Conservation (phyloP, 768 basidiomycete genomes). For the Agrocybe chaxingu region DNA sequence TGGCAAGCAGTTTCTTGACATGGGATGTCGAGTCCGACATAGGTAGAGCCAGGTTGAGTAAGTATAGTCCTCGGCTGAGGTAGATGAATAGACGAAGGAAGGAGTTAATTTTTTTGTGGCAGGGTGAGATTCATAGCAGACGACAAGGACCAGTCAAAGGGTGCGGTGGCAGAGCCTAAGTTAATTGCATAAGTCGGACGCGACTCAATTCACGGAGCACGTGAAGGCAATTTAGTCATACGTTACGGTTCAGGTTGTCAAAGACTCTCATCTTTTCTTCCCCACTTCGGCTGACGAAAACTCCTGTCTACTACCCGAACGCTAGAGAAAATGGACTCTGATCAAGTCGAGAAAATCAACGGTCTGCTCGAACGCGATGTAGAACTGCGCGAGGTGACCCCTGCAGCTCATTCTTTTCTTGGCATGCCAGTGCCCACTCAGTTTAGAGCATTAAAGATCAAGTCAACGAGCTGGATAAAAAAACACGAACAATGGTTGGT, state of each 20-base stretch:
- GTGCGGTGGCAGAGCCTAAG: too few relatives aligned
- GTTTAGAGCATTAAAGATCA: constrained; percentile 77
- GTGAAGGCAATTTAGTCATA: not conserved
- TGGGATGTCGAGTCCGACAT: constrained; percentile 20
- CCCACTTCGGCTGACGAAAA: too few relatives aligned
- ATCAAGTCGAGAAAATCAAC: constrained; percentile 57
- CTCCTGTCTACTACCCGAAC: not conserved
- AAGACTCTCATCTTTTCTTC: too few relatives aligned
- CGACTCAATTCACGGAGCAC: not conserved
- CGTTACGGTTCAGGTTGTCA: not conserved
- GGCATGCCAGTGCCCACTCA: not conserved
- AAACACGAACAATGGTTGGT: constrained; percentile 69
- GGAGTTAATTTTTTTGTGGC: not conserved
- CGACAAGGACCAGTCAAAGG: not conserved
- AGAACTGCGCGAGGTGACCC: constrained; percentile 60
- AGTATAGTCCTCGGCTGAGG: not conserved
- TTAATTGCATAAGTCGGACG: not conserved
- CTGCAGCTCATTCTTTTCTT: not conserved
- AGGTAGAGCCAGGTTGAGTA: not conserved
- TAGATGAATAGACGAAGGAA: not conserved
- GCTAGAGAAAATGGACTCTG: constrained; percentile 44
- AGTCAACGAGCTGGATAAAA: constrained; percentile 72
- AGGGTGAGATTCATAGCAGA: not conserved
- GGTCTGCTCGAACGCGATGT: constrained; percentile 58
- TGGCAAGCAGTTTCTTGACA: constrained; percentile 47